Percentiles rank a stretch among this genome's conserved stretches.
Conservation (phyloP, 805 yeast species). For the Candida parachauliodes region DNA sequence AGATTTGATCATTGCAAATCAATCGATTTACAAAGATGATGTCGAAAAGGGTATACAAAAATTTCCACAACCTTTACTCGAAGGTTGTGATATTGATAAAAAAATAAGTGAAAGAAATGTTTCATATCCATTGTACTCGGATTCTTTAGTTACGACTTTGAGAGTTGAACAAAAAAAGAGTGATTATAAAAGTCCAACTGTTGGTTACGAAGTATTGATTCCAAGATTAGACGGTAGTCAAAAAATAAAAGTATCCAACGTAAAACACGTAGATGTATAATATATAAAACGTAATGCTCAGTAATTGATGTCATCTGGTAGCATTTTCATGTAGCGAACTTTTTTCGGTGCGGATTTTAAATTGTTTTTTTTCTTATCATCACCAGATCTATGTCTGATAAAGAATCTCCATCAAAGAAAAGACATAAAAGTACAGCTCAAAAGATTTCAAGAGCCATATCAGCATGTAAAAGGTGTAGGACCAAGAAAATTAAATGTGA, state of each 20-base stretch:
- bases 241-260: slow-evolving; percentile 24
- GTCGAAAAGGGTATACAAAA: slow-evolving; percentile 18
- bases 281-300: no score
- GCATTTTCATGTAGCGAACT: no score
- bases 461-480: slow-evolving; percentile 85
- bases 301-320: no score
- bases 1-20: slow-evolving; percentile 55
- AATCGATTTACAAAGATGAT: slow-evolving; percentile 23
- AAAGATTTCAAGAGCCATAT: slow-evolving; percentile 55
- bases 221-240: slow-evolving; percentile 50
- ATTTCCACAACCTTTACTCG: slow-evolving; percentile 42
- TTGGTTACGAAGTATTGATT: slow-evolving; percentile 64
- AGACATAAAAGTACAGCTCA: not conserved
- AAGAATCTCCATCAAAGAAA: slow-evolving; percentile 1
- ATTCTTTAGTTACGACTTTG: slow-evolving; percentile 63
- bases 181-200: slow-evolving; percentile 49
- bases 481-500: slow-evolving; percentile 64
- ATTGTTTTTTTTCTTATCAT: not conserved
- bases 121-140: slow-evolving; percentile 52
- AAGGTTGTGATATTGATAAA: slow-evolving; percentile 6
- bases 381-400: slow-evolving; percentile 4
- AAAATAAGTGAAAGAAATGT: slow-evolving; percentile 28
- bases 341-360: no score
- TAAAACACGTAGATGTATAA: slow-evolving; percentile 30
- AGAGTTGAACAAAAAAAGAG: slow-evolving; percentile 66